Evolutionary conservation across 345 rosid genomes (phyloP).

Genomic region (Pelargonium nanum): DNA sequence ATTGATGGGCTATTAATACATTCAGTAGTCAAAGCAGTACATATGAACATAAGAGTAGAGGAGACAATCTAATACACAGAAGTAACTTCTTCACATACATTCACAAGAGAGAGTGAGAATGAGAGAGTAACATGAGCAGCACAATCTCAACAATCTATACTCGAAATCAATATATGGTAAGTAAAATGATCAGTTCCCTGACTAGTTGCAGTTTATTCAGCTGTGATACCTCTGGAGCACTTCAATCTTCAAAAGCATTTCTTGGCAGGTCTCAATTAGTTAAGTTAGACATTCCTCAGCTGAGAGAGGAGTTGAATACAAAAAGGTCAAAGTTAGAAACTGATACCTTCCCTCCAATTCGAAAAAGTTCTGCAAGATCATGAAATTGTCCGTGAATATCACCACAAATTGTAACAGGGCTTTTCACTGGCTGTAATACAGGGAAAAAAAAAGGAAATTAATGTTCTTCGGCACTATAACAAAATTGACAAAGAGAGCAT

Average conservation of each 20-base stretch:
- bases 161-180: neutral
- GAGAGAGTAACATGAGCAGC: too few species aligned
- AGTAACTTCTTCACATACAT: too few species aligned
- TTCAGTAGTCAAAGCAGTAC: too few species aligned
- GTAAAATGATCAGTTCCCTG: neutral
- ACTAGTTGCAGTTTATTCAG: too few species aligned
- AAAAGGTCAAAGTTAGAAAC: neutral
- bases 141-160: neutral
- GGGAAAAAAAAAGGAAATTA: neutral
- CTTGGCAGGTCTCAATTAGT: too few species aligned
- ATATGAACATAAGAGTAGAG: too few species aligned
- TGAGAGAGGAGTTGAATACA: neutral
- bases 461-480: neutral
- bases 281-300: too few species aligned
- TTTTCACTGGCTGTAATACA: conserved; percentile 73
- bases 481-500: conserved; percentile 4
- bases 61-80: too few species aligned
- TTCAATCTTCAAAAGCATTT: too few species aligned
- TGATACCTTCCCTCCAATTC: conserved; percentile 86
- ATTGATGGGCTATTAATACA: too few species aligned
- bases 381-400: conserved; percentile 99
- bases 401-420: conserved; percentile 97
- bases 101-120: too few species aligned
- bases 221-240: too few species aligned
- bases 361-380: conserved; percentile 99